These are phyloP conservation scores for Tuber aestivum DNA, from an alignment of 495 filamentous ascomycete genomes.

Conservation along the genomic window DNA sequence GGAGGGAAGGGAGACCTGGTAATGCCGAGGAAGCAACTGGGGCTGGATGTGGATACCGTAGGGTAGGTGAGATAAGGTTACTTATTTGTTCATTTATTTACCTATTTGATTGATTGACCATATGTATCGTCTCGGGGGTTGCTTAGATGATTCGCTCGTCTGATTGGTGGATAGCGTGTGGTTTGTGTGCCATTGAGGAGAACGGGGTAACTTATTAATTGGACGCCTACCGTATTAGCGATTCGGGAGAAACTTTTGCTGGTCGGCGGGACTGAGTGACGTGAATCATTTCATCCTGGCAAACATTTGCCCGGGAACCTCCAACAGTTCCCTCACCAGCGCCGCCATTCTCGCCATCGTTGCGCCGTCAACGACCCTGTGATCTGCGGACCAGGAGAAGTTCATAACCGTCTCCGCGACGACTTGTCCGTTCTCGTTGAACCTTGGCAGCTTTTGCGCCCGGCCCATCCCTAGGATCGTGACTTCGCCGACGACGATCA, in stretches of 20 bases:
- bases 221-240: not conserved
- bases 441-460: constrained; percentile 66
- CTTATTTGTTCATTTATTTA: not conserved
- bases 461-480: constrained; percentile 87
- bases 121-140: not conserved
- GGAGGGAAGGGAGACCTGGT: not conserved
- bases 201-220: too few species aligned
- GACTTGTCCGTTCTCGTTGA: constrained; percentile 51
- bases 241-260: not conserved
- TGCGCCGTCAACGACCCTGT: constrained; percentile 89
- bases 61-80: not conserved
- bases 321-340: constrained; percentile 65
- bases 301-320: constrained; percentile 80
- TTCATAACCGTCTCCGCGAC: constrained; percentile 64
- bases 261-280: not conserved
- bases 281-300: constrained; percentile 47
- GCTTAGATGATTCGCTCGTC: not conserved
- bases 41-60: not conserved
- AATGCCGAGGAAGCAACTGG: not conserved
- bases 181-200: too few species aligned
- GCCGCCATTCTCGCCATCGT: constrained; percentile 87
- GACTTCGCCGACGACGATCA: constrained; percentile 83
- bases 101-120: not conserved
- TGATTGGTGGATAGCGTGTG: not conserved
- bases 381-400: constrained; percentile 96